Evolutionary conservation across 208 protist species (phyloP).

Genomic region (Willaertia magna): DNA sequence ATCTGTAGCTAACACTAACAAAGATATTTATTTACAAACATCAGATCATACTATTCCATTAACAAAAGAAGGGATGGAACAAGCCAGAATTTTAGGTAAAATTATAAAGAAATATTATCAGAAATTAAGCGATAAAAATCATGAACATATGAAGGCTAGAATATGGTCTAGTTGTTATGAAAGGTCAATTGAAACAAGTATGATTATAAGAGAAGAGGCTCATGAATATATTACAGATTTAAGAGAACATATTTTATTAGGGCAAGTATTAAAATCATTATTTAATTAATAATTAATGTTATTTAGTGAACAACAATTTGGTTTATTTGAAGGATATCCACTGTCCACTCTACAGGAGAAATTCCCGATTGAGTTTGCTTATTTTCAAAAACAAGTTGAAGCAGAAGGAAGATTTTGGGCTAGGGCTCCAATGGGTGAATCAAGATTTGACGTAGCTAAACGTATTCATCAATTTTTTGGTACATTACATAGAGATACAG

Average conservation of each 20-base stretch:
- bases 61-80: background rate
- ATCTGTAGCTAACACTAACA: background rate
- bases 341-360: background rate
- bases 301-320: slow-evolving; percentile 14
- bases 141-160: background rate
- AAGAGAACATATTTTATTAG: background rate
- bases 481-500: background rate
- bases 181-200: background rate
- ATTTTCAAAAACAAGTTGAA: background rate
- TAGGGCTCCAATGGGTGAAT: background rate
- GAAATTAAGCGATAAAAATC: background rate
- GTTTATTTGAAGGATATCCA: slow-evolving; percentile 2
- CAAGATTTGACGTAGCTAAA: background rate
- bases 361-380: background rate
- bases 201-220: background rate
- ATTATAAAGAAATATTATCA: background rate
- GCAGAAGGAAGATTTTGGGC: background rate
- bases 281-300: too few species aligned
- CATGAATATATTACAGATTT: background rate
- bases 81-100: background rate
- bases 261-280: too few species aligned
- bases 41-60: background rate
- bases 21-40: background rate
- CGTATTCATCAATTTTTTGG: background rate
- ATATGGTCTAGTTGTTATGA: background rate